Percentiles rank a stretch among this genome's conserved stretches.
These are phyloP conservation scores for Epichloe elymi DNA, from an alignment of 2,329 filamentous ascomycete species.

Conservation along the genomic window DNA sequence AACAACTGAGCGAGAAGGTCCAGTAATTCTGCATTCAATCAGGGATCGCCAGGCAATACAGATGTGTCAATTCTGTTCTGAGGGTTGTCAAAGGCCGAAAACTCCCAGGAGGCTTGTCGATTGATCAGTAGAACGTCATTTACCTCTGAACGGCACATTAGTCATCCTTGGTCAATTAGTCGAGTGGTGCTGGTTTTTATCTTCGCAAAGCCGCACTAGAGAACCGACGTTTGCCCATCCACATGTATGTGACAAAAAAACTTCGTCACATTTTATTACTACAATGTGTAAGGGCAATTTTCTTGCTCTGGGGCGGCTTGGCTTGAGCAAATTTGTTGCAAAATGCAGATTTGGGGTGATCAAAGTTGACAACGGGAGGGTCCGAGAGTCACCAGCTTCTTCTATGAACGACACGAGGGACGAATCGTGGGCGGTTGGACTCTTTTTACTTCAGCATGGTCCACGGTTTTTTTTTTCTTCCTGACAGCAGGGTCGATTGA, in stretches of 20 bases:
- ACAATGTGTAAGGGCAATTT: background rate
- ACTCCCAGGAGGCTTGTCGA: background rate
- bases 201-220: background rate
- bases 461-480: background rate
- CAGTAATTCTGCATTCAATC: constrained; percentile 1
- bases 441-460: background rate
- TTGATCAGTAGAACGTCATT: background rate
- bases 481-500: background rate
- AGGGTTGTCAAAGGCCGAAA: background rate
- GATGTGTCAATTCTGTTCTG: background rate
- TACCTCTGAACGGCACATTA: no score
- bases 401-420: background rate
- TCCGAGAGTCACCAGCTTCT: background rate
- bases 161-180: background rate
- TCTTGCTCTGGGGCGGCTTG: no score
- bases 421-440: background rate
- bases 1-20: constrained; percentile 24
- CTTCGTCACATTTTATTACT: background rate
- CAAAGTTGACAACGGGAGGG: background rate
- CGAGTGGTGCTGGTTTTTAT: background rate
- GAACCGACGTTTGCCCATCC: background rate
- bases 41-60: background rate
- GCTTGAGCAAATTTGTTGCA: no score
- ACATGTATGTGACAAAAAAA: background rate
- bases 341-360: background rate